Evolutionary conservation across 2,329 filamentous ascomycete species (phyloP), one percentile per base, ranked within the genome.

Genomic region (Cladosporium sp.): DNA sequence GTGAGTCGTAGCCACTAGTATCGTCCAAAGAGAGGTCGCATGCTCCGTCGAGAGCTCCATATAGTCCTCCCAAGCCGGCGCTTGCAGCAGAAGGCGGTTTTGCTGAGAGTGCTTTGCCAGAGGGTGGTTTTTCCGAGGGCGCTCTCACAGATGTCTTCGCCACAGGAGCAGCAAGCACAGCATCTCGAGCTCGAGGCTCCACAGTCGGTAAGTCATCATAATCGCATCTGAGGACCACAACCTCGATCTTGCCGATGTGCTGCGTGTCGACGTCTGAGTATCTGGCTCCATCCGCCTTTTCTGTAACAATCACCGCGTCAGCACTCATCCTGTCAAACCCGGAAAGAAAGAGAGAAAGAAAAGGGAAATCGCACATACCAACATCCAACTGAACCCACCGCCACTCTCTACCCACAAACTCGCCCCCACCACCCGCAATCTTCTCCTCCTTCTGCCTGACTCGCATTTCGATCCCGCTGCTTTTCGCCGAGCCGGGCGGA

Each of bases 381-480:
- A 80, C 79, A 55, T 82, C 80, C 28, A 85, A 76, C 50, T 79
- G 78, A 52, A 82, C 80, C 69, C 86, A 87, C 5, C 78, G 79
- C 85, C 84, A 86, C 46, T 82, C 80, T 12, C 82, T 78, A 0
- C 81, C 83, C 65, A 85, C 74, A 73, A 84, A 85, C 6, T 70
- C 75, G 4, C 82, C 82, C 68, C 81, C 77, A 2, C 72, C 72
- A 26, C 61, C 61, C 10, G 61, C n/a, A 76, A 68, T 73, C 67
- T 77, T 78, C 67, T 84, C 81, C 69, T 86, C 85, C 70, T 85
- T 85, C 72, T 86, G 84, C 1, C 83, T 78, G 4, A 86, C 75
- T 8, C 76, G 73, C 62, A 86, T 83, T 64, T 60, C 56, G 14
- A 65, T 33, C 5, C 26, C 63, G 5, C 28, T 44, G 6, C 44